These are phyloP conservation scores for Eutypa lata DNA, from an alignment of 2,329 filamentous ascomycete genomes.

Conservation along the genomic window DNA sequence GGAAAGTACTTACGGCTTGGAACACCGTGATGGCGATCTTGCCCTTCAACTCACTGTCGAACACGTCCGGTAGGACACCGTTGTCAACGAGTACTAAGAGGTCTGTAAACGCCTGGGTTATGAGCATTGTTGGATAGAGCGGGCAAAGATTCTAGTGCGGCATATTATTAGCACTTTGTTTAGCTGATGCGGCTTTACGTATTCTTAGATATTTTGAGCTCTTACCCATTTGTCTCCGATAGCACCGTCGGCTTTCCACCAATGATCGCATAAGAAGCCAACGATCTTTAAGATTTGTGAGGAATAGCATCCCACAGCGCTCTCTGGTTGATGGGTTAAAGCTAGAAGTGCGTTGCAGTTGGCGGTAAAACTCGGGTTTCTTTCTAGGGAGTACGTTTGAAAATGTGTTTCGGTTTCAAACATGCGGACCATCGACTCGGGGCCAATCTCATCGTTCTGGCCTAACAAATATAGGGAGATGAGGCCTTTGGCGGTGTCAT, in stretches of 20 bases:
- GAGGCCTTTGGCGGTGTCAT: slow-evolving; percentile 24
- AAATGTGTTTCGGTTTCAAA: slow-evolving; percentile 30
- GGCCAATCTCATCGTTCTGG: slow-evolving; percentile 4
- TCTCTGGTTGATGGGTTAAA: slow-evolving; percentile 21
- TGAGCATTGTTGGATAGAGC: slow-evolving; percentile 14
- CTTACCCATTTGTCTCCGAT: slow-evolving; percentile 27
- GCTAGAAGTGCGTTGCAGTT: slow-evolving; percentile 33
- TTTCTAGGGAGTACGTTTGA: slow-evolving; percentile 26
- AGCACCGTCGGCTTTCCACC: slow-evolving; percentile 17
- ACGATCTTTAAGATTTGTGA: slow-evolving; percentile 25
- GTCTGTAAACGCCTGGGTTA: slow-evolving; percentile 15
- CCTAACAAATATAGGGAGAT: slow-evolving; percentile 11
- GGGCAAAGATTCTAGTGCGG: slow-evolving; percentile 12
- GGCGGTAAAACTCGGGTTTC: slow-evolving; percentile 29
- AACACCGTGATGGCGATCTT: slow-evolving; percentile 14
- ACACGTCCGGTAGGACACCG: slow-evolving; percentile 11
- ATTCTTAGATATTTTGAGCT: background rate
- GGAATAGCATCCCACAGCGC: slow-evolving; percentile 1
- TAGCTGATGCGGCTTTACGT: too few relatives aligned
- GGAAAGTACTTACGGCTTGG: too few relatives aligned
- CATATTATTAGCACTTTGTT: slow-evolving; percentile 1
- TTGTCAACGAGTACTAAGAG: slow-evolving; percentile 15
- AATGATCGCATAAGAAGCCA: slow-evolving; percentile 22
- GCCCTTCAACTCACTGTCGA: slow-evolving; percentile 11
- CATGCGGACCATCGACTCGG: slow-evolving; percentile 17